phyloP scores from a whole-genome alignment of 345 rosid genomes.

The Mallotus nudiflorus region DNA sequence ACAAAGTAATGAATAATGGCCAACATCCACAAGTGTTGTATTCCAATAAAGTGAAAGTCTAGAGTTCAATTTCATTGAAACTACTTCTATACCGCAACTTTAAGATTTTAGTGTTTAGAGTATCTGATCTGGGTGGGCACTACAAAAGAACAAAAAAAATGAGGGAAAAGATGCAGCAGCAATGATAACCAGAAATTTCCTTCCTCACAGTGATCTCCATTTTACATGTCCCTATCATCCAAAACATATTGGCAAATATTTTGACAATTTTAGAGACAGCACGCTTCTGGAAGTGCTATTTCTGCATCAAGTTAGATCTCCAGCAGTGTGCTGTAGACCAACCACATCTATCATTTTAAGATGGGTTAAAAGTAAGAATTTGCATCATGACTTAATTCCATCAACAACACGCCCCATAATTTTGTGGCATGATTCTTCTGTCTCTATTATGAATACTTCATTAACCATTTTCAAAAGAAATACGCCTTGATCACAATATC shows the following conservation, averaged over 20 bases:
- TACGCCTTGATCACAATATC: neutral
- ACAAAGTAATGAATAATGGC: neutral
- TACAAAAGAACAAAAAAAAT: neutral
- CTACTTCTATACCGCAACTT: neutral
- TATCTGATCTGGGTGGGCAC: neutral
- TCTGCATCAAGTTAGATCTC: neutral
- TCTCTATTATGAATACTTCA: too few species aligned
- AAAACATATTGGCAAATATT: neutral
- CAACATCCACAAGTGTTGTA: neutral
- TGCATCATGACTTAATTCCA: too few species aligned
- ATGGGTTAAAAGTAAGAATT: too few species aligned
- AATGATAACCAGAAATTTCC: slow-evolving; percentile 1
- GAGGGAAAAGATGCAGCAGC: neutral
- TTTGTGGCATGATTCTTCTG: neutral
- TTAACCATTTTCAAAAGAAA: neutral
- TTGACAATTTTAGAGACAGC: neutral
- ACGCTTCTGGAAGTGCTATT: neutral
- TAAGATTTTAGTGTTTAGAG: neutral
- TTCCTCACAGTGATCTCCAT: neutral
- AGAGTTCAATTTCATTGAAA: neutral
- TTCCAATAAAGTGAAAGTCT: neutral
- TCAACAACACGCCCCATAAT: too few species aligned
- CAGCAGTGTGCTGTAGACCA: neutral
- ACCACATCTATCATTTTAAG: neutral
- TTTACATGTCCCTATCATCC: neutral